Base-by-base conservation (phyloP, 768 basidiomycete species). In the Hericium coralloides region DNA sequence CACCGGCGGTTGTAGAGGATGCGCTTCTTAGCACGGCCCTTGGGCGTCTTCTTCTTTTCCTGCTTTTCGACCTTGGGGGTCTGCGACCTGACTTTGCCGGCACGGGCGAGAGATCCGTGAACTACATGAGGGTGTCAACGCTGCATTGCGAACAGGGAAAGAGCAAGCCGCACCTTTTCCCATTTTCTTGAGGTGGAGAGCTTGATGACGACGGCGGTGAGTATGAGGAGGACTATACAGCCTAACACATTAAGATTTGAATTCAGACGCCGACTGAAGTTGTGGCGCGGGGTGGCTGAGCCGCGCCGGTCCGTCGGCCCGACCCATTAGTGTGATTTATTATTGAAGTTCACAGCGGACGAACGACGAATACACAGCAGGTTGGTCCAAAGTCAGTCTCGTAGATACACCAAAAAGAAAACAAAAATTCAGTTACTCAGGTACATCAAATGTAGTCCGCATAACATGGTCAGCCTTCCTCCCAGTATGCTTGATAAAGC, bases 31-130 rank as follows among this genome's bases (percentile, higher is more conserved):
- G 95, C 95, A 71, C 95, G 92, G 61, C 95, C 95, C 77, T 89
- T 95, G 57, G 92, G 92, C 39, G 77, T 84, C 86, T 98, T 98
- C 88, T 94, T 94, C 88, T 97, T 98, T 80, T 98, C 95, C 79
- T 95, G 92, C 74, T 87, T 85, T 69, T 97, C 95, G 70, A 97
- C 95, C 78, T 98, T 98, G 68, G 95, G 95, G 68, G 88, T 91
- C 78, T 95, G 92, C 66, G 90, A 92, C 79, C 93, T 97, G 81
- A 98, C 95, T 84, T 98, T 98, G 74, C 95, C 95, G 72, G 94
- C 94, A 81, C 94, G 94, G 78, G 94, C 94, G 78, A 95, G 93
- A 73, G 94, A 98, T 74, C 94, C 94, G 89, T 98, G 94, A 78
- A 95, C 94, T 93, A 60, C 15, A 56, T 49, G 52, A 25, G 38